phyloP scores from a whole-genome alignment of 805 yeast species.

The Cyberlindnera lachancei region DNA sequence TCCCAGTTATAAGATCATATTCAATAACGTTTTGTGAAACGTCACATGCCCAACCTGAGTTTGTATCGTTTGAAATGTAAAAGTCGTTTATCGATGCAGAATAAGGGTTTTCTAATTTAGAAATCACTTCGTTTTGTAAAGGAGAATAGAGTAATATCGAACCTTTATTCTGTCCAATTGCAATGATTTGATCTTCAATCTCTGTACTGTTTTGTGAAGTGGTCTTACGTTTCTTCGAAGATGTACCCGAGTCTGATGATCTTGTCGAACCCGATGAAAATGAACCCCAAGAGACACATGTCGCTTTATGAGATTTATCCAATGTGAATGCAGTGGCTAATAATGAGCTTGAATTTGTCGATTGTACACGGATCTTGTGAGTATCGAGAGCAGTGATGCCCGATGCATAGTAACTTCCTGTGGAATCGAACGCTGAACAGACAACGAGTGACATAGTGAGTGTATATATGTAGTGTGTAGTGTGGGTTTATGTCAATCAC shows the following conservation, averaged over 20 bases:
- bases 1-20: constrained; percentile 48
- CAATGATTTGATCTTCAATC: constrained; percentile 40
- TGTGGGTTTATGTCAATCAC: too few relatives aligned
- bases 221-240: too few relatives aligned
- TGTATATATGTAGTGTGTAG: too few relatives aligned
- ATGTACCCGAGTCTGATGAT: too few relatives aligned
- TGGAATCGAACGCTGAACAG: constrained; percentile 43
- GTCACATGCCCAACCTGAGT: constrained; percentile 54
- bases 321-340: constrained; percentile 43
- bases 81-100: constrained; percentile 44
- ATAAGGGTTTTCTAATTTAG: constrained; percentile 41
- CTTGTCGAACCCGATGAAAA: constrained; percentile 2
- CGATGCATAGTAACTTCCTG: constrained; percentile 56
- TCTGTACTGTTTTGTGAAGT: constrained; percentile 19
- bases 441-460: constrained; percentile 13
- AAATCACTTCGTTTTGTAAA: constrained; percentile 45
- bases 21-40: constrained; percentile 48
- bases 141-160: constrained; percentile 62
- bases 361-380: constrained; percentile 60
- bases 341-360: constrained; percentile 33
- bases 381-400: constrained; percentile 63
- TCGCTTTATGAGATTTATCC: constrained; percentile 42
- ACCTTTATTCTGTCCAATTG: constrained; percentile 63
- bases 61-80: constrained; percentile 34
- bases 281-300: constrained; percentile 48